phyloP scores from a whole-genome alignment of 768 basidiomycete species.

The Rhizopogon salebrosus region DNA sequence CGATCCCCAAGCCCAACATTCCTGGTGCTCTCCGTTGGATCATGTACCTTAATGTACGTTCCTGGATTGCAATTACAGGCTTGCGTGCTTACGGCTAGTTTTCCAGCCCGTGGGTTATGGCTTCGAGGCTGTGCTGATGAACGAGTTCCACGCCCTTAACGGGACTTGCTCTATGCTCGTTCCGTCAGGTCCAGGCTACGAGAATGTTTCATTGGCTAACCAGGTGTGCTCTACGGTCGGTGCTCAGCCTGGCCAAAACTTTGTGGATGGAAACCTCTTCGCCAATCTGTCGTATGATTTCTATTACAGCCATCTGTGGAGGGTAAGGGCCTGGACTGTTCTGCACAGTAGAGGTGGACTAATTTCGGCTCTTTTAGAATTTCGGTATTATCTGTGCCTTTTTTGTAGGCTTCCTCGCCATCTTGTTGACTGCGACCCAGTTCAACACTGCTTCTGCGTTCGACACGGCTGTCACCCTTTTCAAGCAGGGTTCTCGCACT shows the following conservation, averaged over 20 bases:
- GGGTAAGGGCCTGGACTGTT: constrained; percentile 21
- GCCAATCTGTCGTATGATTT: constrained; percentile 39
- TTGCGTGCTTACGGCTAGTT: not conserved
- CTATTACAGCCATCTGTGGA: constrained; percentile 43
- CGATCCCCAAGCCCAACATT: constrained; percentile 57
- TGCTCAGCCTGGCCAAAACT: constrained; percentile 48
- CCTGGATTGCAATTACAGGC: not conserved
- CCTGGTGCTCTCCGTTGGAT: constrained; percentile 69
- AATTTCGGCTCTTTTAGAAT: constrained; percentile 34
- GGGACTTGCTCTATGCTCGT: constrained; percentile 56
- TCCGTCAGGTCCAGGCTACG: constrained; percentile 60
- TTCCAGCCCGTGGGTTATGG: not conserved
- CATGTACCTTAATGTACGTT: constrained; percentile 51
- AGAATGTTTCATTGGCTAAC: constrained; percentile 49
- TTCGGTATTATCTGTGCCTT: constrained; percentile 69
- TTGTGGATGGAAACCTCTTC: constrained; percentile 59
- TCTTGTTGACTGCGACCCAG: constrained; percentile 59
- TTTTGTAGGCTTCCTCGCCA: constrained; percentile 47
- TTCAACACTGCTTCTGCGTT: constrained; percentile 33
- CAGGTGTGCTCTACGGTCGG: constrained; percentile 78
- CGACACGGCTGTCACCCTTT: constrained; percentile 48
- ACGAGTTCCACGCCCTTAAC: constrained; percentile 76
- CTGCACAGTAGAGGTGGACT: not conserved
- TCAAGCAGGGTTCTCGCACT: constrained; percentile 49
- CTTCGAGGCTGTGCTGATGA: constrained; percentile 74